These are phyloP conservation scores for Neopestalotiopsis rosae DNA, from an alignment of 2,329 filamentous ascomycete species.

Conservation along the genomic window DNA sequence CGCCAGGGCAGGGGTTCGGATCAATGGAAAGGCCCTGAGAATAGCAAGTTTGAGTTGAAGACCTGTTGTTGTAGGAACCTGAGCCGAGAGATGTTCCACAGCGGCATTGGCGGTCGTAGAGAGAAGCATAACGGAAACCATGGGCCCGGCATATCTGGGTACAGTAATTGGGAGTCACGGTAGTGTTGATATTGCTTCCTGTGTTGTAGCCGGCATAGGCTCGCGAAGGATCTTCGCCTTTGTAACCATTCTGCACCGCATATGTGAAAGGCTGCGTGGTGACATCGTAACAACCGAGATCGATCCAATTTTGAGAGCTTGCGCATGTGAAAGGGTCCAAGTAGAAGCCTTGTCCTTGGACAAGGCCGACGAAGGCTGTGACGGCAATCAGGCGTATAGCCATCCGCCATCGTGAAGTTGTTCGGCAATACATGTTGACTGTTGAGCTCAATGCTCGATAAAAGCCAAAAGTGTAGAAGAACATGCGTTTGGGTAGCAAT, in stretches of 20 bases:
- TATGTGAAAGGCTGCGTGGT: conserved; percentile 6
- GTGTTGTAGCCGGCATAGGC: conserved; percentile 1
- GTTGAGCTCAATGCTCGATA: not conserved
- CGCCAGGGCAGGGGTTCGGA: not conserved
- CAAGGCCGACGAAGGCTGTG: not conserved
- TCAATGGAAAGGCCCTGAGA: not conserved
- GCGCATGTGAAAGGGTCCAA: conserved; percentile 1
- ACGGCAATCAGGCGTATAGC: not conserved
- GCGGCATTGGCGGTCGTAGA: not conserved
- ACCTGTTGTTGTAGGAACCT: not conserved
- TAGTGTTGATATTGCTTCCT: conserved; percentile 9
- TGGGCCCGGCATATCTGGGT: conserved; percentile 4
- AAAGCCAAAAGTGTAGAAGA: not conserved
- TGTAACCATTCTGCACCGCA: not conserved
- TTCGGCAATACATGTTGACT: not conserved
- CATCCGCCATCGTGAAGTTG: not conserved
- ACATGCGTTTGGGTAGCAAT: not conserved
- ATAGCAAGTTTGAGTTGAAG: not conserved
- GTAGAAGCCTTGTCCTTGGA: conserved; percentile 4
- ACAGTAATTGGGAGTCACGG: not conserved
- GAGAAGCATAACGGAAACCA: conserved; percentile 6
- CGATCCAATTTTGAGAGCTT: not conserved
- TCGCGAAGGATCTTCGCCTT: not conserved
- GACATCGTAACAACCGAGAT: conserved; percentile 11
- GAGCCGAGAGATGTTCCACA: conserved; percentile 1